Percentiles rank a stretch among this genome's conserved stretches.
These are phyloP conservation scores for Clathrospora elynae DNA, from an alignment of 2,329 filamentous ascomycete genomes.

Conservation along the genomic window DNA sequence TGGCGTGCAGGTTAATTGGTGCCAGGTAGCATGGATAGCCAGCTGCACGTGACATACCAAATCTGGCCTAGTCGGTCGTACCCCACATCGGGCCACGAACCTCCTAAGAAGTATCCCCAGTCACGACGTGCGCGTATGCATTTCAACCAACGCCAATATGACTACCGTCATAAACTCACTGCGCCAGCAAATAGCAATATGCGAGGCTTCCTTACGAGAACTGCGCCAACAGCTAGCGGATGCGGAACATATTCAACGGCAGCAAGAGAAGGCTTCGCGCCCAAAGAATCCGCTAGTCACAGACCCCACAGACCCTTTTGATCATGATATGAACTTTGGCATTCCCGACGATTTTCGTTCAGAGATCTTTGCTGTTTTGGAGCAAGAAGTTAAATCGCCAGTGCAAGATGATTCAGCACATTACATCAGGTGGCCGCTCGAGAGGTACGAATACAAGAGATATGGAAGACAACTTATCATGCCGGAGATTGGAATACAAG, in stretches of 20 bases:
- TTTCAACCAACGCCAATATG: slow-evolving; percentile 14
- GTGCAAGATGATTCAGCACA: slow-evolving; percentile 12
- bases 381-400: slow-evolving; percentile 19
- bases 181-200: slow-evolving; percentile 50
- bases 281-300: slow-evolving; percentile 22
- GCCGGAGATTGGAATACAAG: slow-evolving; percentile 76
- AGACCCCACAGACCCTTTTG: slow-evolving; percentile 36
- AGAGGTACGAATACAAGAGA: slow-evolving; percentile 75
- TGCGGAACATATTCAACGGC: slow-evolving; percentile 46
- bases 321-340: slow-evolving; percentile 49
- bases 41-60: background rate
- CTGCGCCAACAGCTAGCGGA: slow-evolving; percentile 51
- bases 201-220: slow-evolving; percentile 49
- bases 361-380: slow-evolving; percentile 49
- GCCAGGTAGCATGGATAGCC: background rate
- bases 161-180: slow-evolving; percentile 44
- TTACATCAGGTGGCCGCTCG: slow-evolving; percentile 66
- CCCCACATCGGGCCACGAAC: slow-evolving; percentile 13
- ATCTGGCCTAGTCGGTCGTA: background rate
- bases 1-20: too few species aligned
- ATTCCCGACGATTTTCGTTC: slow-evolving; percentile 51
- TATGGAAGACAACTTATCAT: slow-evolving; percentile 93
- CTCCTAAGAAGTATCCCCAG: slow-evolving; percentile 4
- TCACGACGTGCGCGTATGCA: slow-evolving; percentile 8
- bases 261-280: slow-evolving; percentile 27